Conservation (phyloP, 2,329 filamentous ascomycete species). For the Aspergillus fumigatiaffinis region DNA sequence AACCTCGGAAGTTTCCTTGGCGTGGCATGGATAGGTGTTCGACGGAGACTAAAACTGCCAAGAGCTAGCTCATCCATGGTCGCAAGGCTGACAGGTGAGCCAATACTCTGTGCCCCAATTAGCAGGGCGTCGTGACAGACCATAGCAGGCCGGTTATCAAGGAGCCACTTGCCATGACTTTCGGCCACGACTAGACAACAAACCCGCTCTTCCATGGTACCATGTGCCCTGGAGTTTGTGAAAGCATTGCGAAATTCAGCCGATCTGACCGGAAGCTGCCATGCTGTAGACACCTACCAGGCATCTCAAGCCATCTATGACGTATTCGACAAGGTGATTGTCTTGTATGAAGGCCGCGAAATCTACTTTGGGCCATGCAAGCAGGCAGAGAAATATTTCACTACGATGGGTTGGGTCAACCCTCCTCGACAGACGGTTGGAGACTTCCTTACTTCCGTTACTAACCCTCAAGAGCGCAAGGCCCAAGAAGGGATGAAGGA, state of each 20-base stretch:
- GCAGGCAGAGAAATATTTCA: conserved; percentile 62
- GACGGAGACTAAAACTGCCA: no score
- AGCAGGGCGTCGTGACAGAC: no score
- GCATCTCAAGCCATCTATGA: conserved; percentile 52
- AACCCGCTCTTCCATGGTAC: no score
- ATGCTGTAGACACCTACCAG: conserved; percentile 58
- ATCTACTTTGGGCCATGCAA: conserved; percentile 68
- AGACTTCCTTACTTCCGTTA: conserved; percentile 68
- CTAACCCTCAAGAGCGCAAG: conserved; percentile 59
- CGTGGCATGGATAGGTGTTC: no score
- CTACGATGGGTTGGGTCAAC: conserved; percentile 65
- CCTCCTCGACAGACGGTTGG: conserved; percentile 63
- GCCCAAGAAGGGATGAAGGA: conserved; percentile 56
- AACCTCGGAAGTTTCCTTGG: no score
- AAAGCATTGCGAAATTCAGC: conserved; percentile 50
- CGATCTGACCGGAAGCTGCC: conserved; percentile 47
- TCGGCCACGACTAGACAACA: no score
- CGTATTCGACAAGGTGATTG: conserved; percentile 69
- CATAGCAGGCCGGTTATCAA: no score
- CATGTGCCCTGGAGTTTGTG: conserved; percentile 57
- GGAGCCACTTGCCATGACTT: no score
- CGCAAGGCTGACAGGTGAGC: no score
- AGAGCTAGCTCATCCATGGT: no score
- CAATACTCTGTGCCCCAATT: no score
- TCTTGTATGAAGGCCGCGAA: conserved; percentile 72